Base-by-base conservation (phyloP, 305 asterid species). In the Fraxinus angustifolia region DNA sequence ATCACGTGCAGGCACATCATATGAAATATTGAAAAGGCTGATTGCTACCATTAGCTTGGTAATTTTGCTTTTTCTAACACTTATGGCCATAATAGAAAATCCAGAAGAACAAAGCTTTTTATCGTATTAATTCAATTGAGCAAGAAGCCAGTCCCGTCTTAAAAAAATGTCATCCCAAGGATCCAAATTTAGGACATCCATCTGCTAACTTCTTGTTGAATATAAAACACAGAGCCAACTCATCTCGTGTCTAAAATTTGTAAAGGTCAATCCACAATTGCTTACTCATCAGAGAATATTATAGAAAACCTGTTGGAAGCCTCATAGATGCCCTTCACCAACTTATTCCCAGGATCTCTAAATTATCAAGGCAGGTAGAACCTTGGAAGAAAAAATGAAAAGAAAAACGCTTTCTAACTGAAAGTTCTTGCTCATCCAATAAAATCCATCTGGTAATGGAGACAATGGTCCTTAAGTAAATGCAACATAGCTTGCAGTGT, bases 331-430 rank as follows among this genome's bases (percentile, higher is more conserved):
- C 45, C 83, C 79, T 77, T 72, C 56, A 34, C 76, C 77, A 21
- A 40, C 73, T 73, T 76, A 7, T 53, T 79, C 78, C 78, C 78
- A 60, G 30, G 79, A 84, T 73, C 79, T 89, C 88, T 86, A 77
- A 67, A 28, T 84, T 67, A 79, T 71, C 33, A 78, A 38, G 75
- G 7, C 21, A 48, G 8, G 76, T 80, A 33, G 68, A 78, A 76
- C 40, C 76, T 78, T 80, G 84, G 84, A 75, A 75, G 21, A 31
- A 34, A 72, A 72, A 34, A 60, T 56, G 60, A 60, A 78, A 71
- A 83, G 80, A 78, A 65, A 16, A 23, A 75, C 40, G 14, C 30
- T 58, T 67, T 70, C n/a, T 60, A 79, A 76, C 84, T 17, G 53
- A 34, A 65, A 71, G 72, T 75, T 80, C 83, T 82, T 45, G 75